Conservation (phyloP, 2,329 filamentous ascomycete species). For the Penicillium sp. region DNA sequence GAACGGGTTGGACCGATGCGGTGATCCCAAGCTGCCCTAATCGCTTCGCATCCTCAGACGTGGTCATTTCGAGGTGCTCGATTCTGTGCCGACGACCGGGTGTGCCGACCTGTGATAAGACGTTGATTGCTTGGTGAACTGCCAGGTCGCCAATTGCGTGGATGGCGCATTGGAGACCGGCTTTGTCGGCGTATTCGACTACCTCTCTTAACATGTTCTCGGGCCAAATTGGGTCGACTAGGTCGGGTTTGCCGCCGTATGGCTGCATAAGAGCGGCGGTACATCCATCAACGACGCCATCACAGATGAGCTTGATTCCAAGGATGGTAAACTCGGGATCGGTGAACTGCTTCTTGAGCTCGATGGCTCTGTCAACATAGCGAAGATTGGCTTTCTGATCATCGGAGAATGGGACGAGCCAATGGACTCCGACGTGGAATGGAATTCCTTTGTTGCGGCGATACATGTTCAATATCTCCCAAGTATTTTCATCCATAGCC, state of each 20-base stretch:
- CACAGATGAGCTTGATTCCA: constrained; percentile 49
- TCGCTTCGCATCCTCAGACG: constrained; percentile 45
- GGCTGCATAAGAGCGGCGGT: constrained; percentile 47
- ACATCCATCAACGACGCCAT: constrained; percentile 50
- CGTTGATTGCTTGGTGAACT: constrained; percentile 45
- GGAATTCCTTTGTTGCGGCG: constrained; percentile 36
- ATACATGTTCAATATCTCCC: constrained; percentile 43
- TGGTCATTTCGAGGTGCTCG: constrained; percentile 49
- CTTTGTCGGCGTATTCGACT: constrained; percentile 41
- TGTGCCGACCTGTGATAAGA: constrained; percentile 38
- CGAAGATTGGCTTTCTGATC: constrained; percentile 37
- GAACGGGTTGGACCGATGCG: constrained; percentile 38
- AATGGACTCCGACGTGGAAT: constrained; percentile 46
- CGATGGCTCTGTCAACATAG: constrained; percentile 46
- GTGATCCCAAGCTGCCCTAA: constrained; percentile 46
- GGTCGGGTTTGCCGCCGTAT: constrained; percentile 40
- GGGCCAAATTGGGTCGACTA: constrained; percentile 47
- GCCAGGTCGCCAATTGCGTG: constrained; percentile 51
- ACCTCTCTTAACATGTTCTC: constrained; percentile 40
- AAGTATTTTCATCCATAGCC: constrained; percentile 49
- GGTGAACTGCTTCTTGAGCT: constrained; percentile 39
- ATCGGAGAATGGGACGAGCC: constrained; percentile 44
- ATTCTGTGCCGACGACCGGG: constrained; percentile 46
- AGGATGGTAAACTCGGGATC: constrained; percentile 42
- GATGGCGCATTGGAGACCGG: constrained; percentile 47